phyloP scores from a whole-genome alignment of 192 early-diverging fungal genomes.

The Coemansia sp. region DNA sequence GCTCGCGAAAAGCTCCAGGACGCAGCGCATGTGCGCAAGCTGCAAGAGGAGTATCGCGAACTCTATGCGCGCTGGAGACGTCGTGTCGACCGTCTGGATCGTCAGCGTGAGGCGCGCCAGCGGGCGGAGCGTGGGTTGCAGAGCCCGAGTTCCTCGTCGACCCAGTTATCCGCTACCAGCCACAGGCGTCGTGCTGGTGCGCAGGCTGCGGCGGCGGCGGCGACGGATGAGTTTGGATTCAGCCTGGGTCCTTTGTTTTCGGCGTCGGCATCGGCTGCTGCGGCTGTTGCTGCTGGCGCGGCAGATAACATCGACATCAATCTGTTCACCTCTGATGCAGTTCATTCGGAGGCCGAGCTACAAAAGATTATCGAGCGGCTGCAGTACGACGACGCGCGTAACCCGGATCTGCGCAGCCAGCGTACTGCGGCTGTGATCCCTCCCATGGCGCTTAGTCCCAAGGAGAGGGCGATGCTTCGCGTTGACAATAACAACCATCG shows the following conservation, averaged over 20 bases:
- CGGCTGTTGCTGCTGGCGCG: conserved; percentile 7
- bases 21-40: conserved; percentile 13
- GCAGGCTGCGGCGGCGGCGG: conserved; percentile 4
- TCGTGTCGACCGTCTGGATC: conserved; percentile 46
- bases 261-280: conserved; percentile 23
- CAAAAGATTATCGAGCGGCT: conserved; percentile 69
- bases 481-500: conserved; percentile 62
- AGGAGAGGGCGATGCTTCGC: conserved; percentile 53
- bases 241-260: conserved; percentile 42
- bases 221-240: conserved; percentile 43
- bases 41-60: conserved; percentile 44
- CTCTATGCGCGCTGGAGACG: conserved; percentile 44
- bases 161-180: not conserved
- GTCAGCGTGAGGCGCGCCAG: conserved; percentile 43
- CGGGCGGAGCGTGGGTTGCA: conserved; percentile 5
- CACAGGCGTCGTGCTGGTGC: conserved; percentile 2
- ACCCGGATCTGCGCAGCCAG: conserved; percentile 66
- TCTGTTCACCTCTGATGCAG: conserved; percentile 65
- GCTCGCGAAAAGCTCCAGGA: conserved; percentile 20
- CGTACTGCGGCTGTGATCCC: conserved; percentile 72
- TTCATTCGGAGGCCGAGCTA: conserved; percentile 75
- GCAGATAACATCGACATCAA: conserved; percentile 30
- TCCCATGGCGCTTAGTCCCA: conserved; percentile 64
- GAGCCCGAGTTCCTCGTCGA: not conserved
- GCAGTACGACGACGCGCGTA: conserved; percentile 67